Base-by-base conservation (phyloP, 768 basidiomycete species). In the Russula earlei region DNA sequence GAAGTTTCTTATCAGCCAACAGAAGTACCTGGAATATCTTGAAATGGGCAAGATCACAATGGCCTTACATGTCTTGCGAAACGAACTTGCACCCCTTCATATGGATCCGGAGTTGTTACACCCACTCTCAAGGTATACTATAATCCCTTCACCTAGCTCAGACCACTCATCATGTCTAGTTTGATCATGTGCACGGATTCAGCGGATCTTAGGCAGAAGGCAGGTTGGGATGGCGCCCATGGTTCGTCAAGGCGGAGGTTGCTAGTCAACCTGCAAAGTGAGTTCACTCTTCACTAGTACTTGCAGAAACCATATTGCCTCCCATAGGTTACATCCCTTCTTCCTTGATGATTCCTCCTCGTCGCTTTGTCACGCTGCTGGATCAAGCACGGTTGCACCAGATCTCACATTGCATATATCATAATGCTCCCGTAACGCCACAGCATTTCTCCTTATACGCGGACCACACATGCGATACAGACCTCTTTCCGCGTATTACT, bases 11-110 rank as follows among this genome's bases (percentile, higher is more conserved):
- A 89, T 99, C 61, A 85, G 84, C 58, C 85, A 88, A 70, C 96
- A 99, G 78, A 94, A 96, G 72, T 99, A 96, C 70, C 76, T 98
- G 40, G 96, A 99, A 67, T 75, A 90, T 19, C 75, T 99, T 48
- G 95, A 97, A 65, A 78, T 80, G 4, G 80, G 79, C 64, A 83
- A 84, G 71, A 86, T 83, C 2, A 87, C 87, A 43, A 77, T 79
- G 58, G 96, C 96, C 14, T 71, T 99, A 38, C 79, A 85, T 52
- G 87, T 95, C 8, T 73, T 99, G 47, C 82, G 96, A 45, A 83
- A 85, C 59, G 93, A 96, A 66, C 73, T 99, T 37, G 91, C 94
- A 9, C 87, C 91, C 43, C 68, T 91, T 50, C 81, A 85, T 58
- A 78, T 81, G 38, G 85, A 91, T 66, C 71, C 87, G 17, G 90